Evolutionary conservation across 495 filamentous ascomycete genomes (phyloP), one percentile per base, ranked within the genome.

Genomic region (Aspergillus indologenus): DNA sequence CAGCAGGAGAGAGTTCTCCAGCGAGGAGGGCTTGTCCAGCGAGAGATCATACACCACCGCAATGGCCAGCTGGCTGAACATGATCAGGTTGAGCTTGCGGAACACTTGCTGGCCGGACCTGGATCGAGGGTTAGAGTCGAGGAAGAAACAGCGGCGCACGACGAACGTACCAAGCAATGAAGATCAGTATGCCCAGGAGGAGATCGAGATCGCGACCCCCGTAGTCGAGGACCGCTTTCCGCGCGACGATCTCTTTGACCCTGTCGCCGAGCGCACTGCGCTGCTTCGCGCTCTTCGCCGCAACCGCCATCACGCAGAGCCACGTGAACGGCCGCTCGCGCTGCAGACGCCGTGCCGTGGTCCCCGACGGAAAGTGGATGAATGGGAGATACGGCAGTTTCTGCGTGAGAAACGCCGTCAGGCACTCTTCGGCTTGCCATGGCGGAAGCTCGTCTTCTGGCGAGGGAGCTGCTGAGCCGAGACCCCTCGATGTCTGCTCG

Each of bases 31-130:
- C 48, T 51, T 51, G 48, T 51, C 23, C 23, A 51, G 23, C 11
- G 18, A 29, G 21, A 51, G 48, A 11, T 51, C 48, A 18, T 29
- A 51, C 12, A 51, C 48, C 15, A 51, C 48, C 23, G 48, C 3
- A 6, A 29, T 29, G 12, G 48, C 48, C 5, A 51, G 18, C 15
- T 51, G 21, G 48, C 23, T 31, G 48, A 29, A 51, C 23, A 51
- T 29, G 14, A 18, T 51, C 48, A 51, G 5, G 48, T 19, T 51
- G 14, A 51, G 48, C 15, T 51, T 51, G 15, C 18, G 24, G 48
- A 51, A 51, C 15, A 51, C 23, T 12, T 51, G 48, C 23, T 51
- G 48, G 23, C 29, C 29, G 24, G 48, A 51, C 48, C 48, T 51
- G 14, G 15, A 2, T 18, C 5, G 12, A 15, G 34, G 34, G 5